These are phyloP conservation scores for Funneliformis caledonium DNA, from an alignment of 371 early-diverging fungal genomes.

Conservation along the genomic window DNA sequence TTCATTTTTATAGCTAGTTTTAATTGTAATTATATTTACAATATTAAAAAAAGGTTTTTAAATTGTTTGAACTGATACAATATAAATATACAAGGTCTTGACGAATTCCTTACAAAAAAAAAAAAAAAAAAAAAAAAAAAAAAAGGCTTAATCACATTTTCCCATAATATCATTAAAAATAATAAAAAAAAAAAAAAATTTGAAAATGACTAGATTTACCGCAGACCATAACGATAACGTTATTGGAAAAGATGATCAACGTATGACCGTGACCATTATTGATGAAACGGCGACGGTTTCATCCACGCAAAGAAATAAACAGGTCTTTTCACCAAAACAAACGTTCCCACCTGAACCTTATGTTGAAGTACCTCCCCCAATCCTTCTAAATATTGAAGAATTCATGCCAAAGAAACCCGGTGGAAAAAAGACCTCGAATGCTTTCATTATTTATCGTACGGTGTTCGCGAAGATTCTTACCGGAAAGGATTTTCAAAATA, in stretches of 20 bases:
- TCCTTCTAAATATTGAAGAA: neutral
- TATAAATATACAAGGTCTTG: too few species aligned
- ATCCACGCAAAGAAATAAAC: neutral
- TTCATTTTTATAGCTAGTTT: too few species aligned
- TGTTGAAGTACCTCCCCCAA: slow-evolving; percentile 13
- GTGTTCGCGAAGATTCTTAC: neutral
- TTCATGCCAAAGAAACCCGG: slow-evolving; percentile 17
- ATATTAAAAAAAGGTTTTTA: too few species aligned
- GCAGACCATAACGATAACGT: too few species aligned
- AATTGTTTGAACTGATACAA: too few species aligned
- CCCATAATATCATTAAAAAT: too few species aligned
- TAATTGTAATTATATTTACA: too few species aligned
- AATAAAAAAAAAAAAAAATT: too few species aligned
- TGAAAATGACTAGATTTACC: neutral
- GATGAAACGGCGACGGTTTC: neutral
- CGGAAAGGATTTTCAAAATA: neutral
- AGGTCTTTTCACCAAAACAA: neutral
- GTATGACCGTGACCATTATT: neutral
- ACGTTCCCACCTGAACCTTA: neutral
- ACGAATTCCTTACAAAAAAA: too few species aligned
- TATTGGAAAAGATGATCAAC: too few species aligned
- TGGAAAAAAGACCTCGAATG: slow-evolving; percentile 1
- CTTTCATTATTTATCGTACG: slow-evolving; percentile 32
- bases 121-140: too few species aligned
- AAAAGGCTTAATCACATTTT: too few species aligned